Conservation (phyloP, 2,329 filamentous ascomycete genomes). For the Fusarium sp. region DNA sequence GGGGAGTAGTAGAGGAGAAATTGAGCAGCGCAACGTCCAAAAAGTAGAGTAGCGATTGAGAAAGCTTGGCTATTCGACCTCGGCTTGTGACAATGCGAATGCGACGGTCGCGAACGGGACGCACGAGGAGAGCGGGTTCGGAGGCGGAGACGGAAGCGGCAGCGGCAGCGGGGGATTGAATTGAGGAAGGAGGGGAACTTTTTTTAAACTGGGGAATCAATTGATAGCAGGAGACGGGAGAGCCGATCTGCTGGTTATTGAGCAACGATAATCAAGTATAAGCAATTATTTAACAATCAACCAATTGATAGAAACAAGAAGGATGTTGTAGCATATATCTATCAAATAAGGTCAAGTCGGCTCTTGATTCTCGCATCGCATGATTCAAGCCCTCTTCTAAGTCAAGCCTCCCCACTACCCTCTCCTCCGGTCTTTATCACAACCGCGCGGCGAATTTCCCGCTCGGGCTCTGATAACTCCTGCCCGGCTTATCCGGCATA, state of each 20-base stretch:
- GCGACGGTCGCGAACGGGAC: constrained; percentile 34
- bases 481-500: constrained; percentile 40
- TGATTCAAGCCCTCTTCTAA: constrained; percentile 38
- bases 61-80: constrained; percentile 27
- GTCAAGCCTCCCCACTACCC: constrained; percentile 15
- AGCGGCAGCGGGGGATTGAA: constrained; percentile 20
- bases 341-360: constrained; percentile 4
- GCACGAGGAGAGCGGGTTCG: constrained; percentile 39
- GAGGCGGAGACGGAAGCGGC: constrained; percentile 36
- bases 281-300: background rate
- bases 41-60: constrained; percentile 4
- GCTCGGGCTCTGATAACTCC: constrained; percentile 3
- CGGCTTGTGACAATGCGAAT: constrained; percentile 33
- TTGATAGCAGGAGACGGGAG: background rate
- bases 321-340: background rate
- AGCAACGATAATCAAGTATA: background rate
- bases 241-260: constrained; percentile 21
- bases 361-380: constrained; percentile 34
- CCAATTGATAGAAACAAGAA: background rate
- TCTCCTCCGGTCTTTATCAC: constrained; percentile 37
- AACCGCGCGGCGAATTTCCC: constrained; percentile 46
- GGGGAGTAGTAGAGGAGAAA: constrained; percentile 1
- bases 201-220: constrained; percentile 15
- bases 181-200: constrained; percentile 26
- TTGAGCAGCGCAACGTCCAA: background rate